Percentiles rank a stretch among this genome's conserved stretches.
Evolutionary conservation across 2,329 filamentous ascomycete genomes (phyloP).

Genomic region (Pseudogymnoascus sp.): DNA sequence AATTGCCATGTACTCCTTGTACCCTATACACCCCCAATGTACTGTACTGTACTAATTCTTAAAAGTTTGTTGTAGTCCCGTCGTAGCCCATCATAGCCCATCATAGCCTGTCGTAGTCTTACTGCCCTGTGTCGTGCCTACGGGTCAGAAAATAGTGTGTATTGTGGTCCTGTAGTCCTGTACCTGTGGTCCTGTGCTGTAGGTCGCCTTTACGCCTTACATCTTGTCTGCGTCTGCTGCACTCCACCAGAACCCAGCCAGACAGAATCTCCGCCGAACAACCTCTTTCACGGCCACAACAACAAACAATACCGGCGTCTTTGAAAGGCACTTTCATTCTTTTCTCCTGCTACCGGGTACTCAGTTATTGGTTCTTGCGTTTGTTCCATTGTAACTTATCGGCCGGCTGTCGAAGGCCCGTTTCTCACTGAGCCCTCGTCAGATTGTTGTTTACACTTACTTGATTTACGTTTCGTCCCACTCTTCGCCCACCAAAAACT

Average conservation of each 20-base stretch:
- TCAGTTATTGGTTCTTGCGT: neutral
- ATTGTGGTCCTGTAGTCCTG: too few species aligned
- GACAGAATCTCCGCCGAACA: neutral
- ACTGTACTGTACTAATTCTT: constrained; percentile 1
- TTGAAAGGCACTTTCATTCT: constrained; percentile 7
- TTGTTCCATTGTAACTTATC: constrained; percentile 3
- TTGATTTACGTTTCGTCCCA: constrained; percentile 8
- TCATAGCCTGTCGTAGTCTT: too few species aligned
- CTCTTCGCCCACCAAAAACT: constrained; percentile 6
- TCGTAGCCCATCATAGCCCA: too few species aligned
- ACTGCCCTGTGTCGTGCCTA: constrained; percentile 1
- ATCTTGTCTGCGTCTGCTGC: neutral
- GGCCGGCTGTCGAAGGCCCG: neutral
- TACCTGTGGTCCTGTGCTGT: neutral
- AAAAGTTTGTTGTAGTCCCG: neutral
- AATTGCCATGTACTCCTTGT: neutral
- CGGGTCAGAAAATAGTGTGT: neutral
- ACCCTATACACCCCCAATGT: neutral
- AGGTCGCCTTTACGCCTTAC: constrained; percentile 2
- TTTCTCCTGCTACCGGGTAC: neutral
- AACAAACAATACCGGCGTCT: constrained; percentile 6
- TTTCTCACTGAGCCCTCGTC: constrained; percentile 3
- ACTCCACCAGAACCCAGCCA: neutral
- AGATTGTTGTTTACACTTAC: constrained; percentile 7
- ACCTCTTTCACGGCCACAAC: neutral